Evolutionary conservation across 2,329 filamentous ascomycete species (phyloP).

Genomic region (Diatrype stigma): DNA sequence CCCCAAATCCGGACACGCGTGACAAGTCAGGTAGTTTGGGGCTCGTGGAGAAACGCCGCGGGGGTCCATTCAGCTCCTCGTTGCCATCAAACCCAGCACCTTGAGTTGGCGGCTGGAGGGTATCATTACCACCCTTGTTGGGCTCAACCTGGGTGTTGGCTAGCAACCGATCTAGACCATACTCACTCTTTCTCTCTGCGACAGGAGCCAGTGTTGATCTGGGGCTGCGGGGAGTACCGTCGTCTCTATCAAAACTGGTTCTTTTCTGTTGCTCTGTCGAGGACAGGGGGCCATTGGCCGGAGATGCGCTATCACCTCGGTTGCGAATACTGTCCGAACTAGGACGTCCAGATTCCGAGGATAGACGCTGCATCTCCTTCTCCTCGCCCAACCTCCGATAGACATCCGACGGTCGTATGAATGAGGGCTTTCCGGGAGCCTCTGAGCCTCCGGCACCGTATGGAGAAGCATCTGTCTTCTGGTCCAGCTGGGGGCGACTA

Average conservation of each 20-base stretch:
- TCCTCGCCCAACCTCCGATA: conserved; percentile 70
- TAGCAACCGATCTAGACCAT: conserved; percentile 45
- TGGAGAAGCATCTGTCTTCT: conserved; percentile 37
- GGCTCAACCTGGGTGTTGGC: conserved; percentile 11
- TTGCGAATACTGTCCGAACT: conserved; percentile 48
- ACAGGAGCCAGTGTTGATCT: conserved; percentile 25
- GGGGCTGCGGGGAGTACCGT: conserved; percentile 18
- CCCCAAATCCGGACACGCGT: conserved; percentile 57
- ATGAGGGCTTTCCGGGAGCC: conserved; percentile 46
- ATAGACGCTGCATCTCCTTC: conserved; percentile 50
- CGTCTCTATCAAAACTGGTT: conserved; percentile 27
- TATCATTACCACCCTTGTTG: conserved; percentile 8
- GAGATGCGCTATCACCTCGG: conserved; percentile 20
- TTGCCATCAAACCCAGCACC: neutral
- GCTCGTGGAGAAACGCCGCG: conserved; percentile 42
- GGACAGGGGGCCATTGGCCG: conserved; percentile 12
- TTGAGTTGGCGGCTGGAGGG: too few species aligned
- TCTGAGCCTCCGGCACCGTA: conserved; percentile 26
- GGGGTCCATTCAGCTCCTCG: conserved; percentile 7
- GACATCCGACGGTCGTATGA: conserved; percentile 72
- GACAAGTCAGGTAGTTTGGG: conserved; percentile 55
- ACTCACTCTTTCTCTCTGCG: conserved; percentile 55
- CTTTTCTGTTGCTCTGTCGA: conserved; percentile 20
- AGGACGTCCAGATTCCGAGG: conserved; percentile 53
- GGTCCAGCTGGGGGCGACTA: conserved; percentile 29